Base-by-base conservation (phyloP, 2,329 filamentous ascomycete species). In the Colletotrichum cereale region DNA sequence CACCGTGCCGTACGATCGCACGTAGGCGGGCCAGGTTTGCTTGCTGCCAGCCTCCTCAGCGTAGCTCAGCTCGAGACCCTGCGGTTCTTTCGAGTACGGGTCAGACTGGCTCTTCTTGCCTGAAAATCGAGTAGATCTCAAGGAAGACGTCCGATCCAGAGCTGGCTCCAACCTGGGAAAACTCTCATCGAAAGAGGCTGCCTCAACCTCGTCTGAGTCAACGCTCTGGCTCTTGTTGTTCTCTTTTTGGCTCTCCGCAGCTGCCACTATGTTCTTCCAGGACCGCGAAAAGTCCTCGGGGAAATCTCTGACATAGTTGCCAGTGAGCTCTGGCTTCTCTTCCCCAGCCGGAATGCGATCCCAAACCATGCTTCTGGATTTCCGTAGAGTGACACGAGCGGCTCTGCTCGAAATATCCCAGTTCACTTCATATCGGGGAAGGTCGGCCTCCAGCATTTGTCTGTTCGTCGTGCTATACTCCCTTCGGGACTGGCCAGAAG, bases 241-340 rank as follows among this genome's bases (percentile, higher is more conserved):
- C 29, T 29, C 75, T 5, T n/a, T 48, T 44, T 53, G 66, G 36
- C 55, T 69, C 38, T 61, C 58, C 3, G 38, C 26, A 40, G 38
- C 62, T n/a, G 60, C 50, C n/a, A 73, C 29, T 24, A 61, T 73
- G 8, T 70, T 74, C 50, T 77, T 79, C 86, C 86, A 87, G 1
- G 82, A 81, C 6, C 77, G 76, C 0, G 81, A 74, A 66, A 86
- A 87, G 4, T 88, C 86, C 69, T 88, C 86, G 0, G 86, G 85
- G 69, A 88, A 88, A 75, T 88, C 87, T 40, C 82, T 83, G 11
- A 79, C 78, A 72, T 84, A 88, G 73, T 85, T 86, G 5, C 86
- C 86, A 11, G 84, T 86, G 60, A 88, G 68, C 12, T 71, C 55
- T 18, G 36, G 2, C 34, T 56, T 34, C 10, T 63, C 64, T 42